Conservation (phyloP, 1,284 basidiomycete species). For the Gomphus sp. region DNA sequence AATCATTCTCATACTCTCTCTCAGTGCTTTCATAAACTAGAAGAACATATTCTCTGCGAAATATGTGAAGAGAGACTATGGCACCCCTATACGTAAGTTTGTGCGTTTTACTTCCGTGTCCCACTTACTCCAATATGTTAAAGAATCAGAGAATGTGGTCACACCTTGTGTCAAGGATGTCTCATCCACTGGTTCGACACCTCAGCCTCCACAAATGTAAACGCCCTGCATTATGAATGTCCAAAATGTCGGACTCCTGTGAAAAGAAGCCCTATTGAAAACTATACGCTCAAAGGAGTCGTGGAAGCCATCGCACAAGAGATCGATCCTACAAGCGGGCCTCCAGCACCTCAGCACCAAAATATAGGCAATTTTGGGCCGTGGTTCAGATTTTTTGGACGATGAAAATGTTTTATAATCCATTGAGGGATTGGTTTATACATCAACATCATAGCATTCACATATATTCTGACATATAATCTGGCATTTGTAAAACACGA, state of each 20-base stretch:
- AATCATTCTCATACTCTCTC: not conserved
- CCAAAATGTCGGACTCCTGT: slow-evolving; percentile 51
- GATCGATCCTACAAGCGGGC: slow-evolving; percentile 16
- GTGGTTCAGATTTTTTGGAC: not conserved
- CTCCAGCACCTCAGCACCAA: not conserved
- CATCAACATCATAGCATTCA: not conserved
- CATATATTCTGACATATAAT: not conserved
- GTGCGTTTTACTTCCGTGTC: not conserved
- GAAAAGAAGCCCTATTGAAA: slow-evolving; percentile 41
- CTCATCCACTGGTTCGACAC: slow-evolving; percentile 58
- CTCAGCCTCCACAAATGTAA: slow-evolving; percentile 24
- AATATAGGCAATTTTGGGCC: not conserved
- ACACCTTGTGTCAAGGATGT: slow-evolving; percentile 57
- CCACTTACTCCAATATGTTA: slow-evolving; percentile 1
- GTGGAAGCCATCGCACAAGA: slow-evolving; percentile 36
- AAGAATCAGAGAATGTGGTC: slow-evolving; percentile 57
- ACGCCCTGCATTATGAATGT: slow-evolving; percentile 40
- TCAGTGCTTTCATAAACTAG: slow-evolving; percentile 35
- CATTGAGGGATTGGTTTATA: not conserved
- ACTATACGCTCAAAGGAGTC: slow-evolving; percentile 49
- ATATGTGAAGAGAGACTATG: slow-evolving; percentile 55
- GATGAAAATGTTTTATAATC: not conserved
- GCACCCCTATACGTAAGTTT: slow-evolving; percentile 50
- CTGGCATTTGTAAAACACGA: not conserved
- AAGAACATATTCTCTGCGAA: slow-evolving; percentile 50